These are phyloP conservation scores for Brassica cretica DNA, from an alignment of 345 rosid species.

Conservation along the genomic window DNA sequence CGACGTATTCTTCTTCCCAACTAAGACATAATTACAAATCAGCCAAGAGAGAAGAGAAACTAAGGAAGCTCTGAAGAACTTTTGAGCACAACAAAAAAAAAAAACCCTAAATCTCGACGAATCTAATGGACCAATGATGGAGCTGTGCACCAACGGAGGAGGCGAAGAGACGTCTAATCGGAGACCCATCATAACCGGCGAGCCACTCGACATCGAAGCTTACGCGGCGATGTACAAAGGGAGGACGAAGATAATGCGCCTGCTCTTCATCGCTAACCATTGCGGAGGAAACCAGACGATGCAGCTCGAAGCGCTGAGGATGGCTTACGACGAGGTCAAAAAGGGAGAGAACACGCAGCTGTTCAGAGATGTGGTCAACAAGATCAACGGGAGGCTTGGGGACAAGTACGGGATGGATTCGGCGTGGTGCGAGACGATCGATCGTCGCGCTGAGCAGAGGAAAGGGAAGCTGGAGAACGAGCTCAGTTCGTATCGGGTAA, in stretches of 20 bases:
- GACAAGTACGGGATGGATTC: slow-evolving; percentile 58
- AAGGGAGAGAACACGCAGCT: slow-evolving; percentile 93
- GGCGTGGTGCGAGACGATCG: slow-evolving; percentile 73
- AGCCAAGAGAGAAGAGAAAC: not conserved
- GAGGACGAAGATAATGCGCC: slow-evolving; percentile 83
- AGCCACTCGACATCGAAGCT: slow-evolving; percentile 89
- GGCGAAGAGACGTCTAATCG: slow-evolving; percentile 48
- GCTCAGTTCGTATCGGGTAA: slow-evolving; percentile 91
- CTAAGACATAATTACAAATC: slow-evolving; percentile 14
- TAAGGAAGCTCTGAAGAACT: not conserved
- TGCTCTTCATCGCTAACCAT: slow-evolving; percentile 75
- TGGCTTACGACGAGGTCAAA: slow-evolving; percentile 95
- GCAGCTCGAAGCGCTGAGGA: slow-evolving; percentile 81
- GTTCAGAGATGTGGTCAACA: slow-evolving; percentile 72
- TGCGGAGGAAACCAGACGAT: slow-evolving; percentile 65
- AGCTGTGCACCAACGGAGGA: slow-evolving; percentile 68
- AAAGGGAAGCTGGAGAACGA: slow-evolving; percentile 89
- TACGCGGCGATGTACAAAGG: slow-evolving; percentile 86
- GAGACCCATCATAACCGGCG: slow-evolving; percentile 76
- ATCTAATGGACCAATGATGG: slow-evolving; percentile 47
- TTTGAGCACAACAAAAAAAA: slow-evolving; percentile 18
- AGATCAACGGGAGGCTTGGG: slow-evolving; percentile 73
- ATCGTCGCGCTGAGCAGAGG: slow-evolving; percentile 80
- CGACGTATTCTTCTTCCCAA: slow-evolving; percentile 5
- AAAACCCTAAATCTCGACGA: slow-evolving; percentile 47